These are phyloP conservation scores for Effrenium voratum DNA, from an alignment of 73 alveolate genomes.

Conservation along the genomic window DNA sequence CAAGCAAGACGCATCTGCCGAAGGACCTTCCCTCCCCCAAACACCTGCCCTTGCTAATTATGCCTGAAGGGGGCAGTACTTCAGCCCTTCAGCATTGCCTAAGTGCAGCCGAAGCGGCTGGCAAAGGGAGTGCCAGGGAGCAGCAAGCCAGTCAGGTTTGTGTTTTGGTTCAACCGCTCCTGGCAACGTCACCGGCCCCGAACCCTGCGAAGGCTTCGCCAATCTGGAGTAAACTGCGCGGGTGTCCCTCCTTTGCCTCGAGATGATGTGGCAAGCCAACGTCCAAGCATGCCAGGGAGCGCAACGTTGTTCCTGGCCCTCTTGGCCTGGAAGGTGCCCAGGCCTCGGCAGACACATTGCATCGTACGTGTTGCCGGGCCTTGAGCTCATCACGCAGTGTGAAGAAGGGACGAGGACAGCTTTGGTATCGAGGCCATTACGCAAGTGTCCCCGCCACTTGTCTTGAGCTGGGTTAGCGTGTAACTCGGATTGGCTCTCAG, in stretches of 20 bases:
- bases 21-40: too few relatives aligned
- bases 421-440: too few relatives aligned
- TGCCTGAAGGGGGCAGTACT: too few relatives aligned
- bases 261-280: background rate
- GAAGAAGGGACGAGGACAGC: too few relatives aligned
- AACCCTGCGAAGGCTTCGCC: background rate
- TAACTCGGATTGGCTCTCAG: too few relatives aligned
- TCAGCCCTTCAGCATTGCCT: too few relatives aligned
- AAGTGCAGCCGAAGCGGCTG: constrained; percentile 38
- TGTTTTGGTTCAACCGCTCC: constrained; percentile 65
- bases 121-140: constrained; percentile 84
- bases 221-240: background rate
- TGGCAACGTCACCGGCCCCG: background rate
- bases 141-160: constrained; percentile 61
- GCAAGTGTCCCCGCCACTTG: too few relatives aligned
- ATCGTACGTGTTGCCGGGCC: too few relatives aligned
- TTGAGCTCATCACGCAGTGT: too few relatives aligned
- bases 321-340: constrained; percentile 52
- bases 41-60: too few relatives aligned
- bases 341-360: constrained; percentile 13
- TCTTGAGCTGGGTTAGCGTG: too few relatives aligned
- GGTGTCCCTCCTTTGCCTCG: background rate
- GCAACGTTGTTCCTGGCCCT: constrained; percentile 20
- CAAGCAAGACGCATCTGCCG: too few relatives aligned
- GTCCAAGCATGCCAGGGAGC: background rate